Percentiles rank a stretch among this genome's conserved stretches.
Evolutionary conservation across 2,329 filamentous ascomycete genomes (phyloP).

Genomic region (Monilinia aucupariae): DNA sequence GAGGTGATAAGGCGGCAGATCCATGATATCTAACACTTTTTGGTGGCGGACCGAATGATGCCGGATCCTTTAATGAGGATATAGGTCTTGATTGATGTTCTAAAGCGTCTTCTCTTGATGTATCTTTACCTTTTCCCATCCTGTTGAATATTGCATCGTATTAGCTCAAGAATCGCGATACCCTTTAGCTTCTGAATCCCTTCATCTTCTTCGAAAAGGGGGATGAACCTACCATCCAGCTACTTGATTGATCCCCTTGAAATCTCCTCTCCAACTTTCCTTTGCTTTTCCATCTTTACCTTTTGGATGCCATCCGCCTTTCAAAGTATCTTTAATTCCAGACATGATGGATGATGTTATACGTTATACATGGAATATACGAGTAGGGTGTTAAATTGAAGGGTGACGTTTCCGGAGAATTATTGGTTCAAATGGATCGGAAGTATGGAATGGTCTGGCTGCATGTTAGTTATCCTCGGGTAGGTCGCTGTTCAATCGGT

Average conservation of each 20-base stretch:
- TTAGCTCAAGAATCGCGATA: background rate
- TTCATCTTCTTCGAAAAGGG: background rate
- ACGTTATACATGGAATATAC: no score
- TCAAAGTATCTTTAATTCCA: constrained; percentile 43
- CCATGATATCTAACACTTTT: constrained; percentile 42
- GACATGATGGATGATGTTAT: constrained; percentile 11
- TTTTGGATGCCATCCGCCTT: constrained; percentile 51
- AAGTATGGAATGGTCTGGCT: no score
- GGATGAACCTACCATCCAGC: constrained; percentile 30
- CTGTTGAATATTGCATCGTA: background rate
- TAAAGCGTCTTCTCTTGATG: constrained; percentile 22
- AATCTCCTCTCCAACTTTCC: constrained; percentile 47
- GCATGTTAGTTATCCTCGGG: no score
- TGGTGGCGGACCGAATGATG: constrained; percentile 61
- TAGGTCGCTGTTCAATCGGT: no score
- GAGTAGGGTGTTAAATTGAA: background rate
- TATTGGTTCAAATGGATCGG: background rate
- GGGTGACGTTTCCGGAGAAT: constrained; percentile 10
- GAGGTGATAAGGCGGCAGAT: constrained; percentile 26
- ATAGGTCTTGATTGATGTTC: constrained; percentile 44
- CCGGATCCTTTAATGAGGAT: constrained; percentile 56
- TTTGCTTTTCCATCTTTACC: constrained; percentile 44
- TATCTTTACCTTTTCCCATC: constrained; percentile 35
- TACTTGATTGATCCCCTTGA: constrained; percentile 36
- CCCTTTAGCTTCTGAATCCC: background rate